Base-by-base conservation (phyloP, 2,329 filamentous ascomycete genomes). In the Diaporthe sp. region DNA sequence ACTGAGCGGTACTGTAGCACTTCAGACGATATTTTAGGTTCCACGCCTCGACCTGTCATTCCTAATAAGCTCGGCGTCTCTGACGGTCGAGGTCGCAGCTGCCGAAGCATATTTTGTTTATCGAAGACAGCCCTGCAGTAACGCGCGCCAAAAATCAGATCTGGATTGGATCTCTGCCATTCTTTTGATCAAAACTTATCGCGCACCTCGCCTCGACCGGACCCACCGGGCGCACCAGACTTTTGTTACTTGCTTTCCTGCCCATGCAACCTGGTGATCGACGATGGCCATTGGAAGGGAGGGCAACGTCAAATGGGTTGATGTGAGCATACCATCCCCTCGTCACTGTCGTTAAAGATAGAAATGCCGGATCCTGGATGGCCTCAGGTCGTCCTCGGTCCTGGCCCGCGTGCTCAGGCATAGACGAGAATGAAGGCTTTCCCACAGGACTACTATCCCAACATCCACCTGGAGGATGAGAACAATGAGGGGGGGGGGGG, bases 241-340 rank as follows among this genome's bases (percentile, higher is more conserved):
- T 39, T 55, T n/a, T 3, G n/a, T 22, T 4, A 62, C 34, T 62
- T 42, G 17, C 42, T 57, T 55, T 34, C 37, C 25, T 28, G 17
- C 39, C 19, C 51, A 55, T 46, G 49, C 58, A 25, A 31, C 10
- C 10, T 34, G 17, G 25, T 19, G 22, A n/a, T 28, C 19, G 49
- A 80, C 72, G 28, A 87, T 87, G 85, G 82, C 84, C 37, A 85
- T 86, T 71, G 85, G 85, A 61, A 85, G 82, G 75, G 85, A 87
- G 80, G 83, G 85, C 77, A 89, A 89, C 77, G 89, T 91, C 31
- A 90, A 91, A 84, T 91, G 89, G 89, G 89, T 91, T 55, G 89
- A 91, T 85, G 89, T 91, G 84, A 82, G 88, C 86, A 46, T 61
- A 75, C 60, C 49, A 62, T 13, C 62, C 70, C n/a, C 31, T 71